Evolutionary conservation across 164 flowering plant species (phyloP).

Genomic region (Brasenia schreberi): DNA sequence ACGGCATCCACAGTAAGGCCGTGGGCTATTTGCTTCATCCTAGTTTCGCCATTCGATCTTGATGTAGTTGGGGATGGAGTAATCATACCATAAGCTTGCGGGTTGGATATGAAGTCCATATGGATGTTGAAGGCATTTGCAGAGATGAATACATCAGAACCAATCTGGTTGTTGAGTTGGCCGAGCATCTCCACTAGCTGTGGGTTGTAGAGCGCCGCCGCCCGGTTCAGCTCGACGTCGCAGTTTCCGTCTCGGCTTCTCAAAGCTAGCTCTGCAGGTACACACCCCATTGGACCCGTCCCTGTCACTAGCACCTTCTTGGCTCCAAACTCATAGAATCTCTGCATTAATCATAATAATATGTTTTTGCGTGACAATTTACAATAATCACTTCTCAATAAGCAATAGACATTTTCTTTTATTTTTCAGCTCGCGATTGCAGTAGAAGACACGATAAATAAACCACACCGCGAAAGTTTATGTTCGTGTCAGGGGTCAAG

Average conservation of each 20-base stretch:
- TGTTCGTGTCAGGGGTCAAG: too few species aligned
- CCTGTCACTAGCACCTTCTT: conserved; percentile 74
- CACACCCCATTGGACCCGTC: conserved; percentile 78
- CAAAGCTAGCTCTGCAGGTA: conserved; percentile 49
- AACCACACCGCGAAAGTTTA: too few species aligned
- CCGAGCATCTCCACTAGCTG: conserved; percentile 29
- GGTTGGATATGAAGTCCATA: conserved; percentile 38
- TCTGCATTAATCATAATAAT: conserved; percentile 23
- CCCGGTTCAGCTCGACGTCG: conserved; percentile 32
- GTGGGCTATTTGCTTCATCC: too few species aligned
- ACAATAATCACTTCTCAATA: too few species aligned
- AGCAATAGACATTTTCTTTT: too few species aligned
- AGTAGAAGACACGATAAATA: too few species aligned
- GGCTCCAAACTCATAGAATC: conserved; percentile 49
- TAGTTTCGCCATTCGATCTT: too few species aligned
- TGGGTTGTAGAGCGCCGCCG: conserved; percentile 50
- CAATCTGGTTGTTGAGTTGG: conserved; percentile 36
- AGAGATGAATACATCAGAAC: conserved; percentile 31
- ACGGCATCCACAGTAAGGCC: too few species aligned
- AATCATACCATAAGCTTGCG: conserved; percentile 36
- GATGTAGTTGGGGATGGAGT: too few species aligned
- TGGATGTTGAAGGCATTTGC: conserved; percentile 35
- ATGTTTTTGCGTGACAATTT: too few species aligned
- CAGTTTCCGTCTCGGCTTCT: conserved; percentile 45
- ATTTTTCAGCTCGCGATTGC: too few species aligned